These are phyloP conservation scores for Ganoderma resinaceum DNA, from an alignment of 1,284 basidiomycete species.

Conservation along the genomic window DNA sequence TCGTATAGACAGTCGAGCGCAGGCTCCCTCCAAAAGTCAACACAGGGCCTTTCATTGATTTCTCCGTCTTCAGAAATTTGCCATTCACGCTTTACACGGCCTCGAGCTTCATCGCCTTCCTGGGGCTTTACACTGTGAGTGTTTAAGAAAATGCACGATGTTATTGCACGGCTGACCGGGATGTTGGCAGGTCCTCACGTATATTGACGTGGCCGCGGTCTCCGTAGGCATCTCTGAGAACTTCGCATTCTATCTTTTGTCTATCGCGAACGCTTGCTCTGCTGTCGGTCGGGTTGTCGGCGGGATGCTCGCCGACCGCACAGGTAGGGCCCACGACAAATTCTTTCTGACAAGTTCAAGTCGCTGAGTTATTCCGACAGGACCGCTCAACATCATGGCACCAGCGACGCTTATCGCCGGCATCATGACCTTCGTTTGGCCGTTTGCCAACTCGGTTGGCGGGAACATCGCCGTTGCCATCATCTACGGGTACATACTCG, in stretches of 20 bases:
- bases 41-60: constrained; percentile 57
- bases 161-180: background rate
- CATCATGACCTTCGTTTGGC: constrained; percentile 65
- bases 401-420: constrained; percentile 58
- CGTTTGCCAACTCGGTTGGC: constrained; percentile 50
- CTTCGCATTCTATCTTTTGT: constrained; percentile 54
- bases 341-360: no score
- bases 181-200: constrained; percentile 51
- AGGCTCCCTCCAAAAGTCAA: constrained; percentile 57
- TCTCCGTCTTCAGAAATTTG: constrained; percentile 52
- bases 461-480: constrained; percentile 55
- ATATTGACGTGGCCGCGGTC: constrained; percentile 51
- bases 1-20: constrained; percentile 50
- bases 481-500: constrained; percentile 53
- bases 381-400: constrained; percentile 61
- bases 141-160: background rate
- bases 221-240: constrained; percentile 44
- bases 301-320: constrained; percentile 49
- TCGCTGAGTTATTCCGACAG: constrained; percentile 37
- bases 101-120: constrained; percentile 54
- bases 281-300: constrained; percentile 49
- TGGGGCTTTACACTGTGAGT: constrained; percentile 64
- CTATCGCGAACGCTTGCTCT: constrained; percentile 54
- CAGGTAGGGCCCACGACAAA: constrained; percentile 38
- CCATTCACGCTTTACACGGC: constrained; percentile 53